These are phyloP conservation scores for Bipolaris gigantea DNA, from an alignment of 2,329 filamentous ascomycete genomes.

Conservation along the genomic window DNA sequence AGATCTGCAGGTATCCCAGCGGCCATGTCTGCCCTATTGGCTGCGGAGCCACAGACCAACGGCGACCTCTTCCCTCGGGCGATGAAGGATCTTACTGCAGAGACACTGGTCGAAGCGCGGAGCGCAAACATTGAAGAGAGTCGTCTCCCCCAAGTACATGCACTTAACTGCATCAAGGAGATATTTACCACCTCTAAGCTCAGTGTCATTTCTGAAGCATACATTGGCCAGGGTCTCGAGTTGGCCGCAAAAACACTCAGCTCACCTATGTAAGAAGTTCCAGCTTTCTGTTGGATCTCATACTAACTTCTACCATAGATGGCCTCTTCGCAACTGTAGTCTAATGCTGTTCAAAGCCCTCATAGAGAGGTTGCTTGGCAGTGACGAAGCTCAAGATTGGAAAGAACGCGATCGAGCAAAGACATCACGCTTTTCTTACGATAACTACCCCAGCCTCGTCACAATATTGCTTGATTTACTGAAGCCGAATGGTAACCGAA, in stretches of 20 bases:
- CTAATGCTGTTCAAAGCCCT: conserved; percentile 85
- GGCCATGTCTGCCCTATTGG: conserved; percentile 78
- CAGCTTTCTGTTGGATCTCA: not conserved
- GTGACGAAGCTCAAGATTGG: conserved; percentile 66
- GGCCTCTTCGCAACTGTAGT: conserved; percentile 94
- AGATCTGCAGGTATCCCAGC: conserved; percentile 91
- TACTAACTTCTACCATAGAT: conserved; percentile 53
- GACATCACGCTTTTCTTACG: conserved; percentile 65
- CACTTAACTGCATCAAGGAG: conserved; percentile 89
- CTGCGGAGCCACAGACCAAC: conserved; percentile 63
- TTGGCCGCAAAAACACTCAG: conserved; percentile 80
- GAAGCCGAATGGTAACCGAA: conserved; percentile 31
- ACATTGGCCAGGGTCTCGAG: conserved; percentile 72
- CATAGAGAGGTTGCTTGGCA: conserved; percentile 77
- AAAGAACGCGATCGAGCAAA: conserved; percentile 49
- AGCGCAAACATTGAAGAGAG: conserved; percentile 58
- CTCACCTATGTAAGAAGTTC: conserved; percentile 66
- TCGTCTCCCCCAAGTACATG: conserved; percentile 86
- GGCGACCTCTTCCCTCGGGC: conserved; percentile 63
- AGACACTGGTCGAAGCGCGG: conserved; percentile 59
- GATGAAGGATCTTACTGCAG: conserved; percentile 63
- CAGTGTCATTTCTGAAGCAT: conserved; percentile 69
- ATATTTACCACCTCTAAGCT: conserved; percentile 84
- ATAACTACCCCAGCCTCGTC: conserved; percentile 68
- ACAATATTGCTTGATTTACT: conserved; percentile 66